Evolutionary conservation across 1,284 basidiomycete genomes (phyloP), one percentile per base, ranked within the genome.

Genomic region (Sanghuangporus sanghuang): DNA sequence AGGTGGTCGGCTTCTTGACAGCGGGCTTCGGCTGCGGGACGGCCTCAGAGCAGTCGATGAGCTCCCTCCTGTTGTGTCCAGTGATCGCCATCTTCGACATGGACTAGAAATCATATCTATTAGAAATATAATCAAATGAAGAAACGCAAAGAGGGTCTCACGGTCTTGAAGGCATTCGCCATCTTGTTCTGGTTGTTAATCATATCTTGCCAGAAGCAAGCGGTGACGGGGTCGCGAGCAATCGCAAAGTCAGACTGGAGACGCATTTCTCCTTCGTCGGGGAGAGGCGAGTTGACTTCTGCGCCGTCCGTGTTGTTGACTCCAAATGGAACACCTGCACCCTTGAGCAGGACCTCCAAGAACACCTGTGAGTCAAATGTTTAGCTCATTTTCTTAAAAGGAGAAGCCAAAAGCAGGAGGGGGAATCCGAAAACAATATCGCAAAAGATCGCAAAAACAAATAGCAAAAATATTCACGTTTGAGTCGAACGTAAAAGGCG

Each of bases 161-260:
- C 60, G 14, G 57, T 62, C 38, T 64, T 36, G 73, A 78, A 78
- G 2, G 67, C 67, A 38, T 62, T 65, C 44, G 70, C 68, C 72
- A 78, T 72, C 54, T 70, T 69, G 8, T 69, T 60, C 66, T 75
- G 76, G 65, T 75, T 67, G 59, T 67, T 73, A 32, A 76, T 73
- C 63, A 76, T 71, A 3, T 73, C 71, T 69, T 80, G 78, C 78
- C 78, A 78, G 39, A 68, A 63, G 67, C 75, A 77, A 14, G 72
- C 71, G 50, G 76, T 78, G 46, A 71, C 68, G 1, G 71, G 63
- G 62, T 74, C 73, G 59, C 63, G 54, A 35, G 65, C 48, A 62
- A 75, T 70, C 54, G 69, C 70, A 40, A 69, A 67, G 70, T 71
- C 68, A 39, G 67, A 68, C 53, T 68, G 67, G 8, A 69, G 62